Evolutionary conservation across 2,329 filamentous ascomycete genomes (phyloP), one percentile per base, ranked within the genome.

Genomic region (Leptoxyphium fumago): DNA sequence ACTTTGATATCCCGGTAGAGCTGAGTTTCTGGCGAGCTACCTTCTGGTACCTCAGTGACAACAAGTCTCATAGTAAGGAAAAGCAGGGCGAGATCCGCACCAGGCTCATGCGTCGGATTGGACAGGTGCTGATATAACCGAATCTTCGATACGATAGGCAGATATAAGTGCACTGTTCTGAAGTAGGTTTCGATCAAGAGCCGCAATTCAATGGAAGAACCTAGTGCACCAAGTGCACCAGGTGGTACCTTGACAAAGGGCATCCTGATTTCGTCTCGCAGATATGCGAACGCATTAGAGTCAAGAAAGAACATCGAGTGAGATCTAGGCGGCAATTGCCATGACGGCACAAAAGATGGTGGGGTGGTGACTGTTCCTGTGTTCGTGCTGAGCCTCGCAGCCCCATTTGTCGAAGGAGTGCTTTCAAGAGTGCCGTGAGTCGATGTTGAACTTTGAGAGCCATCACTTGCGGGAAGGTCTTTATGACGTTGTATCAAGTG

Each of bases 21-120:
- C 34, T 59, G 60, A 14, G 59, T 62, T 29, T 65, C 61, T 10
- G 63, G 51, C 5, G 50, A 26, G 15, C 26, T n/a, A n/a, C 59
- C 62, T 40, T 63, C 60, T 15, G 55, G 52, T 3, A 64, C 58
- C 29, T 56, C 55, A 15, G 55, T 64, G 18, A 67, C 57, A 6
- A 42, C 39, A 11, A 73, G 61, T 52, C 68, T 69, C 67, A 72
- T 72, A n/a, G 63, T 62, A 28, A 73, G 54, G 46, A 70, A 69
- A 11, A 72, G 58, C 30, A 71, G 56, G 32, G 67, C 67, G 15
- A 70, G 55, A 48, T 72, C 69, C 2, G 67, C 61, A 13, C 67
- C 67, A 38, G 61, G 63, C 46, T 70, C 66, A 55, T 64, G 64
- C 4, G 64, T 44, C 10, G 65, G 61, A 42, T 66, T 64, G 8